These are phyloP conservation scores for Globisporangium camurandrum DNA, from an alignment of 352 stramenopile genomes.

Conservation along the genomic window DNA sequence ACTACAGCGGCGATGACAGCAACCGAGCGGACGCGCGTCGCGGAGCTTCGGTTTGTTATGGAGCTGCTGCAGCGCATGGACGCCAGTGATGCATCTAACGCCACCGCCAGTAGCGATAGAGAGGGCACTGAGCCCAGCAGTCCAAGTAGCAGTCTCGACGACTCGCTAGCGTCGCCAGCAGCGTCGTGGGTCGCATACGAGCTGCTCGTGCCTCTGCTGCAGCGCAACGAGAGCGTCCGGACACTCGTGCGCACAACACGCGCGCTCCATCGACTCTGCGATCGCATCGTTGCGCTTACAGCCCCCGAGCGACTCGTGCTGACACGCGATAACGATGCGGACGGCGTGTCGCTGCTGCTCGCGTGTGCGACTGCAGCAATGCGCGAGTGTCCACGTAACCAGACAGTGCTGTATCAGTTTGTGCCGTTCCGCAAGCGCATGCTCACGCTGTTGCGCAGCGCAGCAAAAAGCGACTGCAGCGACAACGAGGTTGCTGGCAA, in stretches of 20 bases:
- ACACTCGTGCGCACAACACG: conserved; percentile 51
- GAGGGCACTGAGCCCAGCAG: too few relatives aligned
- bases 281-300: conserved; percentile 22
- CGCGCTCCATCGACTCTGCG: conserved; percentile 35
- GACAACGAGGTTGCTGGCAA: too few relatives aligned
- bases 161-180: too few relatives aligned
- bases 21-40: conserved; percentile 8
- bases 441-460: conserved; percentile 9
- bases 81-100: conserved; percentile 4
- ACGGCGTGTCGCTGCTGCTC: conserved; percentile 26
- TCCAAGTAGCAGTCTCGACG: background rate
- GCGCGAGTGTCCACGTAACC: conserved; percentile 33
- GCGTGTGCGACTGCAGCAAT: conserved; percentile 32
- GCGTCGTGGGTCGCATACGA: conserved; percentile 35
- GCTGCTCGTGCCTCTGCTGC: conserved; percentile 41
- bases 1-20: background rate
- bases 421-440: conserved; percentile 21
- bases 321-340: background rate
- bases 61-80: conserved; percentile 46
- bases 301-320: background rate
- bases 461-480: background rate
- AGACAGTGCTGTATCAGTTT: conserved; percentile 46
- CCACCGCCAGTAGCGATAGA: background rate
- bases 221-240: conserved; percentile 30
- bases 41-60: conserved; percentile 36